These are phyloP conservation scores for Cetradonia linearis DNA, from an alignment of 495 filamentous ascomycete species.

Conservation along the genomic window DNA sequence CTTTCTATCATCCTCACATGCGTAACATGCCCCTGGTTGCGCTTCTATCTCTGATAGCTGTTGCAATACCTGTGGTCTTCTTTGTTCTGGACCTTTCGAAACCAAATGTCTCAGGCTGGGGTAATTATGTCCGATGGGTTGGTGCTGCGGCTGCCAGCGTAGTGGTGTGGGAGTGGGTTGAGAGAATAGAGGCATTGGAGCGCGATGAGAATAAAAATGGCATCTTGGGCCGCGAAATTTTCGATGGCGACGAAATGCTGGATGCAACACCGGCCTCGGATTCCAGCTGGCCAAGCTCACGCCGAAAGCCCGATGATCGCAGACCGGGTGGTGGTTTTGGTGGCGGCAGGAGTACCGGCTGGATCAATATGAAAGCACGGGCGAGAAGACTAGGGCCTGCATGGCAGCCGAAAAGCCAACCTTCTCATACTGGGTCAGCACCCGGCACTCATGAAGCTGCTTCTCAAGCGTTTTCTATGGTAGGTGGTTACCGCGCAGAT, in stretches of 20 bases:
- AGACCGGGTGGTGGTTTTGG: constrained; percentile 29
- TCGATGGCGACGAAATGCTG: constrained; percentile 94
- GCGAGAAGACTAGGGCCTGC: constrained; percentile 27
- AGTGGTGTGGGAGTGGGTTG: constrained; percentile 99
- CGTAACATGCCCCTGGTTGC: constrained; percentile 83
- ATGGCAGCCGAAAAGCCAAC: neutral
- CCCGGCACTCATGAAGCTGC: neutral
- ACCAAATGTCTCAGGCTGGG: constrained; percentile 83
- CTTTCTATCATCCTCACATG: constrained; percentile 89
- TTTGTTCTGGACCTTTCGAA: constrained; percentile 90
- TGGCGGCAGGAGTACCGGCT: constrained; percentile 35
- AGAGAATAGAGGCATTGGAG: constrained; percentile 93
- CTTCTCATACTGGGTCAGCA: neutral
- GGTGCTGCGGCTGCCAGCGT: constrained; percentile 93
- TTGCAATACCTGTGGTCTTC: constrained; percentile 88
- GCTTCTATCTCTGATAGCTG: constrained; percentile 61
- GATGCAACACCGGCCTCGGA: constrained; percentile 58
- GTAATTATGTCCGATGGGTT: constrained; percentile 95
- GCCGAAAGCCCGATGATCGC: neutral
- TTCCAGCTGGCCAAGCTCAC: constrained; percentile 38
- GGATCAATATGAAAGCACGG: constrained; percentile 37
- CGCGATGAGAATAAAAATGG: constrained; percentile 94
- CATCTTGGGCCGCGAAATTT: constrained; percentile 85
- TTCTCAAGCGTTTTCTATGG: neutral
- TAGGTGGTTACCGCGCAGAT: constrained; percentile 28